Evolutionary conservation across 164 flowering plant genomes (phyloP).

Genomic region (Magnolia changhungtana): DNA sequence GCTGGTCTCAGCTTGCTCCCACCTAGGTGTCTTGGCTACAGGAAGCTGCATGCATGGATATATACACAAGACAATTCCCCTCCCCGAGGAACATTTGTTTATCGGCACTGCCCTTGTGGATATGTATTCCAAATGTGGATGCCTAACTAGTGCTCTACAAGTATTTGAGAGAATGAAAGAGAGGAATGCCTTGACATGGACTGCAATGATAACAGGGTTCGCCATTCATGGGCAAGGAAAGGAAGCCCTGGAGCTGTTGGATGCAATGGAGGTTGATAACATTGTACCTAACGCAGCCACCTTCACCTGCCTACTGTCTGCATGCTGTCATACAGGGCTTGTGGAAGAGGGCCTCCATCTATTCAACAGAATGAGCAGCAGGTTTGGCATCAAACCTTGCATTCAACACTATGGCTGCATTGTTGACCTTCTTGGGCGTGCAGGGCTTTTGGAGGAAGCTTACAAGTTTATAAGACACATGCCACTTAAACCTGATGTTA

Average conservation of each 20-base stretch:
- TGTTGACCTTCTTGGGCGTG: constrained; percentile 63
- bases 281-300: constrained; percentile 49
- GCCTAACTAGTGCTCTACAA: constrained; percentile 29
- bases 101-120: constrained; percentile 54
- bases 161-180: constrained; percentile 39
- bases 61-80: constrained; percentile 33
- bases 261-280: constrained; percentile 32
- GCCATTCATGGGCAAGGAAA: constrained; percentile 58
- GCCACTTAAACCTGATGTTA: constrained; percentile 32
- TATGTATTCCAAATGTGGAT: constrained; percentile 72
- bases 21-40: constrained; percentile 40
- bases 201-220: constrained; percentile 48
- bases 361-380: constrained; percentile 37
- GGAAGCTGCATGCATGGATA: constrained; percentile 56
- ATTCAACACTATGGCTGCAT: constrained; percentile 64
- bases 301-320: constrained; percentile 49
- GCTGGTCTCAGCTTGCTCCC: constrained; percentile 56
- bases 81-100: constrained; percentile 39
- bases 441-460: constrained; percentile 46
- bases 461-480: constrained; percentile 36
- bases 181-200: constrained; percentile 52
- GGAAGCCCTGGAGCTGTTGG: constrained; percentile 42
- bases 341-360: constrained; percentile 51
- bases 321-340: constrained; percentile 62
- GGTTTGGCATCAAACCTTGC: constrained; percentile 33